A percentile compares a stretch with the other conserved stretches of the same genome.
phyloP scores from a whole-genome alignment of 208 protist genomes.

The Herpetomonas tarakana region DNA sequence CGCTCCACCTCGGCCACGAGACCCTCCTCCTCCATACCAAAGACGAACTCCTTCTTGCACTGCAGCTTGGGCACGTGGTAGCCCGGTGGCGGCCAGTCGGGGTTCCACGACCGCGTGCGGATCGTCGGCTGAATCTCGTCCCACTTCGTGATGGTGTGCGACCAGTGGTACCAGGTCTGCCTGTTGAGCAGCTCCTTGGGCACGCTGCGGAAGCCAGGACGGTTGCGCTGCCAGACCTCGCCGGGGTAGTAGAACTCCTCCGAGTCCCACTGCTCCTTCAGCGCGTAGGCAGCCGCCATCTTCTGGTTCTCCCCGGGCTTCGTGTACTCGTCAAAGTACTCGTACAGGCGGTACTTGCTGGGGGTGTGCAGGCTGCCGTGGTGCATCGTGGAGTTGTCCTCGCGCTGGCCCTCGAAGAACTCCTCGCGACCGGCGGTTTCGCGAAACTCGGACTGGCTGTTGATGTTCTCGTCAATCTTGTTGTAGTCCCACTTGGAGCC shows the following conservation, averaged over 20 bases:
- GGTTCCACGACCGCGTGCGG: constrained; percentile 83
- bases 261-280: constrained; percentile 88
- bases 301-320: constrained; percentile 79
- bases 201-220: constrained; percentile 81
- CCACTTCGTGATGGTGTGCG: constrained; percentile 78
- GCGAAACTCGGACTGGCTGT: constrained; percentile 77
- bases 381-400: constrained; percentile 69
- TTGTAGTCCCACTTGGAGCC: constrained; percentile 86
- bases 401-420: constrained; percentile 73
- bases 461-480: constrained; percentile 88
- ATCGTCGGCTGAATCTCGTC: constrained; percentile 86
- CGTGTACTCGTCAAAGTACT: constrained; percentile 91
- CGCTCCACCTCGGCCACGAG: constrained; percentile 82
- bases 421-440: constrained; percentile 51
- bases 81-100: constrained; percentile 83
- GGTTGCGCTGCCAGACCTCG: constrained; percentile 82
- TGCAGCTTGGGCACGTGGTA: constrained; percentile 81
- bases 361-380: constrained; percentile 77
- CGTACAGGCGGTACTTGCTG: constrained; percentile 78
- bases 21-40: constrained; percentile 79
- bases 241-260: constrained; percentile 90
- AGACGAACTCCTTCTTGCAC: constrained; percentile 85
- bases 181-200: constrained; percentile 85
- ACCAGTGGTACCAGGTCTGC: constrained; percentile 91
- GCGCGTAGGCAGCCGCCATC: constrained; percentile 63